These are phyloP conservation scores for Ceratorhiza oryzae-sativae DNA, from an alignment of 1,284 basidiomycete genomes.

Conservation along the genomic window DNA sequence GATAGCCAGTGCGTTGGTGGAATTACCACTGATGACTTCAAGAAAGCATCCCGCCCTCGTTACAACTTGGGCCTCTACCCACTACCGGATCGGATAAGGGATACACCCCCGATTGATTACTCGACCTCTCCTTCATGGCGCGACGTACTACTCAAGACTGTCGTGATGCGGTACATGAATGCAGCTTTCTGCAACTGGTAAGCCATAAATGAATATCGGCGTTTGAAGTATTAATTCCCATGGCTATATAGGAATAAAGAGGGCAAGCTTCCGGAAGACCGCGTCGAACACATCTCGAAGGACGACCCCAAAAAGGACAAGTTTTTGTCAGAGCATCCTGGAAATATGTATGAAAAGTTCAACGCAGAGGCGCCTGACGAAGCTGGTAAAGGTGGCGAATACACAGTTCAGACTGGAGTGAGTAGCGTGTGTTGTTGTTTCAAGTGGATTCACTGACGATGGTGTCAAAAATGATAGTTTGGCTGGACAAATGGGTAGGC, in stretches of 20 bases:
- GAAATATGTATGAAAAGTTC: constrained; percentile 3
- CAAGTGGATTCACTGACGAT: neutral
- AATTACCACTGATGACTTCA: neutral
- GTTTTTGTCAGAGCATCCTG: neutral
- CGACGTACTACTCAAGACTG: constrained; percentile 66
- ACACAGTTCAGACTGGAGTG: constrained; percentile 11
- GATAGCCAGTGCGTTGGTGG: constrained; percentile 59
- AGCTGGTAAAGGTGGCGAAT: constrained; percentile 1
- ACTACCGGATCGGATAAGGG: neutral
- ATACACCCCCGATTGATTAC: constrained; percentile 58
- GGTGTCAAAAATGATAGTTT: neutral
- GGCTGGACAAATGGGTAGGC: constrained; percentile 19
- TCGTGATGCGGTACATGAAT: constrained; percentile 82
- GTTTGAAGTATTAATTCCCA: neutral
- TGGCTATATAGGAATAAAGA: neutral
- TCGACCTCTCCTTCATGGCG: constrained; percentile 57
- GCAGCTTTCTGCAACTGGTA: constrained; percentile 89
- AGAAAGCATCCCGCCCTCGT: too few species aligned
- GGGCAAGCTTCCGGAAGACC: neutral
- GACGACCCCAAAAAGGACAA: neutral
- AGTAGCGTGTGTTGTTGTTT: neutral
- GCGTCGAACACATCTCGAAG: neutral
- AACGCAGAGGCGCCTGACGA: neutral
- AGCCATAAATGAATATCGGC: constrained; percentile 46
- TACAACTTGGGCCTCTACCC: neutral